A percentile compares a stretch with the other conserved stretches of the same genome.
These are phyloP conservation scores for Lyophyllum decastes DNA, from an alignment of 768 basidiomycete genomes.

Conservation along the genomic window DNA sequence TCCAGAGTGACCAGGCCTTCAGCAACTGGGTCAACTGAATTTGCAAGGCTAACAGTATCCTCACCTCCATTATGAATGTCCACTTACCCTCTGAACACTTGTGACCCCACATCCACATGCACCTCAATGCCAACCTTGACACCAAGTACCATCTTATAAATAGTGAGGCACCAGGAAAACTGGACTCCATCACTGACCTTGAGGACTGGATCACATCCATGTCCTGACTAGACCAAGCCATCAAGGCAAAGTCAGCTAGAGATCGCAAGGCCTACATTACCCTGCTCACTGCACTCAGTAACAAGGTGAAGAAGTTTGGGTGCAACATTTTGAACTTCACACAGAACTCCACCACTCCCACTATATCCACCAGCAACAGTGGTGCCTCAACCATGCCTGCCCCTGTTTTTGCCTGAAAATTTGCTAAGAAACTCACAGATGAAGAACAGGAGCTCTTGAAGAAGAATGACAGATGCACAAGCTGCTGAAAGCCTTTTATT, in stretches of 20 bases:
- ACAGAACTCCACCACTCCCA: background rate
- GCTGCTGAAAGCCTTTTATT: background rate
- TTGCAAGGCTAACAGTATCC: background rate
- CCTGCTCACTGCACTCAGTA: background rate
- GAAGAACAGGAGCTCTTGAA: background rate
- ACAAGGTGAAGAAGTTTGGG: background rate
- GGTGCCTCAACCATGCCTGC: background rate
- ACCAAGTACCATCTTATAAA: background rate
- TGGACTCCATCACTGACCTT: background rate
- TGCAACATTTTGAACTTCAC: background rate
- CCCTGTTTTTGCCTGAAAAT: background rate
- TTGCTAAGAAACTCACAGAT: background rate
- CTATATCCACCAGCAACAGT: background rate
- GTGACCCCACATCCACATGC: background rate
- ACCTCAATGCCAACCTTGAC: background rate
- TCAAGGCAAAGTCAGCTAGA: background rate
- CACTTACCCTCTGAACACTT: background rate
- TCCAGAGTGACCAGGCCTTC: background rate
- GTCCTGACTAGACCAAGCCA: background rate
- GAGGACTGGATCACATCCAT: background rate
- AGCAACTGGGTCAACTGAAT: background rate
- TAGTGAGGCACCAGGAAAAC: background rate
- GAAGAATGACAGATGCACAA: background rate
- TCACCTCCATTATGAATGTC: background rate
- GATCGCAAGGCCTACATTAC: background rate